A percentile compares a stretch with the other conserved stretches of the same genome.
These are phyloP conservation scores for Russula brevipes DNA, from an alignment of 768 basidiomycete genomes.

Conservation along the genomic window DNA sequence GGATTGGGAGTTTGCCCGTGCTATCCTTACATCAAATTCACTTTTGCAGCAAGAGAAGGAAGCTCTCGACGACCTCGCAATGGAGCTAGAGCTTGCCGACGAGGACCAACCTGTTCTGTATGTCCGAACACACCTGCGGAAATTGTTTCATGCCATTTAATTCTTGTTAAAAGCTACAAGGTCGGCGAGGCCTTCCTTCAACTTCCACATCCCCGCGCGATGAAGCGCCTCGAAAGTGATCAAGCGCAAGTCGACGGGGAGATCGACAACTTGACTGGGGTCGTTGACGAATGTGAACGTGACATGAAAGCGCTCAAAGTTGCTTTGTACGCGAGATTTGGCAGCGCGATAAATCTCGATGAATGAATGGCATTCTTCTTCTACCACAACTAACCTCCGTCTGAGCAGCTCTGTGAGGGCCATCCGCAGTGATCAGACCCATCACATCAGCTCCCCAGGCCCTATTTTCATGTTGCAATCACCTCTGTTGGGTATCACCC, in stretches of 20 bases:
- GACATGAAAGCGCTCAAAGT: conserved; percentile 81
- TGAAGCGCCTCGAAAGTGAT: conserved; percentile 67
- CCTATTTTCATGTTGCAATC: not conserved
- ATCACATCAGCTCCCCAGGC: not conserved
- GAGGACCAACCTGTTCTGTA: conserved; percentile 78
- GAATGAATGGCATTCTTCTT: conserved; percentile 39
- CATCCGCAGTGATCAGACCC: not conserved
- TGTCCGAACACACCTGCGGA: conserved; percentile 29
- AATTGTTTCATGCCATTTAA: conserved; percentile 5
- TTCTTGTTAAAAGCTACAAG: conserved; percentile 57
- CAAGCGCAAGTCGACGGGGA: conserved; percentile 53
- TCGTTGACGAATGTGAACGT: conserved; percentile 60
- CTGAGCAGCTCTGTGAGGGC: not conserved
- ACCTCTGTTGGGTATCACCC: not conserved
- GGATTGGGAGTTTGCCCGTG: not conserved
- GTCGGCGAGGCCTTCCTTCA: conserved; percentile 88
- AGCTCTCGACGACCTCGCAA: conserved; percentile 81
- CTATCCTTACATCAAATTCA: not conserved
- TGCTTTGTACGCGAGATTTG: conserved; percentile 84
- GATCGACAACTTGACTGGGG: conserved; percentile 45
- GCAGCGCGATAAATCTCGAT: conserved; percentile 88
- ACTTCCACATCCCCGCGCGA: conserved; percentile 61
- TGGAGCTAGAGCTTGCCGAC: conserved; percentile 84
- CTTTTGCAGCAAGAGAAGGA: conserved; percentile 82
- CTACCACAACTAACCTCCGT: not conserved